Base-by-base conservation (phyloP, 2,329 filamentous ascomycete species). In the Hymenoscyphus fraxineus region DNA sequence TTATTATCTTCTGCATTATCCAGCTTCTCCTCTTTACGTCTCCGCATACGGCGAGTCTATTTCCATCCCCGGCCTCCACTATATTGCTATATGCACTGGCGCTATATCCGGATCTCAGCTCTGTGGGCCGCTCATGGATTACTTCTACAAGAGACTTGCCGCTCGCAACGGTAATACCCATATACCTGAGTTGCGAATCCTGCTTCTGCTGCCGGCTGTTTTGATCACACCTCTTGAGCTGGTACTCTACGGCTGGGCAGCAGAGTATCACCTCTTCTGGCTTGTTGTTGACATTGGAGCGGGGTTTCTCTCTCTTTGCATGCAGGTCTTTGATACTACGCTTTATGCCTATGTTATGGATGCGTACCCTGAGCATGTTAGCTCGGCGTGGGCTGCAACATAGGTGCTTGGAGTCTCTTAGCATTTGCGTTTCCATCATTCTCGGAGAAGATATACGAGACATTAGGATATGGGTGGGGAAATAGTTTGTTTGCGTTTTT, bases 161-260 rank as follows among this genome's bases (percentile, higher is more conserved):
- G 81, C n/a, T 47, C n/a, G 16, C 1, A n/a, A 47, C 10, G 7
- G 7, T n/a, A 47, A 47, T 19, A n/a, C 41, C 85, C 22, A 77
- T 39, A 27, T 27, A 27, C 87, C 88, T 0, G 88, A 91, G 67
- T 86, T 83, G 69, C 83, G 87, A 13, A 77, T 88, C 0, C 87
- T 86, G 0, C 76, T 88, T 0, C 83, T 86, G 75, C 69, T 84
- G 15, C 77, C 83, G 0, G 83, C 82, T 0, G 80, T 80, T 0
- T 55, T 88, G 0, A 65, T 87, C 1, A 61, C 86, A 0, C 85
- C 85, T 0, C 75, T 87, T 10, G 80, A 81, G 0, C 76, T 87
- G 0, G 79, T 86, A 62, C 77, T 82, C 70, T 86, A 86, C 70
- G 84, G 85, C 40, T 87, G 85, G 84, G 77, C 79, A 0, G 83